Base-by-base conservation (phyloP, 2,329 filamentous ascomycete species). In the Phialophora verrucosa region DNA sequence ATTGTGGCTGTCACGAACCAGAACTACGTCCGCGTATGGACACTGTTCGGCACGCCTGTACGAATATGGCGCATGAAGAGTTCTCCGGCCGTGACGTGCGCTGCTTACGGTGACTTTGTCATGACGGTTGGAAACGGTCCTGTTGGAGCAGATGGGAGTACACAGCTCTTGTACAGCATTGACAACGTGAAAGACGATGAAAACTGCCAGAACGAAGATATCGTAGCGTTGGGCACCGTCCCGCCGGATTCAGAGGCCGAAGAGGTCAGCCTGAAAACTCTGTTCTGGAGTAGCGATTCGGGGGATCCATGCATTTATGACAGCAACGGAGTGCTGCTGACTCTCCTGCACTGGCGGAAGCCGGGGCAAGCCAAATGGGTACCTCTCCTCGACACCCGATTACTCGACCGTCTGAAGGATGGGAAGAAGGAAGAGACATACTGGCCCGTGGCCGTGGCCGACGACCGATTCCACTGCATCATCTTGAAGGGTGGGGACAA, bases 231-330 rank as follows among this genome's bases (percentile, higher is more conserved):
- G 3, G 88, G 92, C 0, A 69, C 65, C 12, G 51, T 65, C 25
- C 56, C 62, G 7, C 59, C 64, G 14, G 68, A 70, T 29, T 67
- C 66, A 17, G 62, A 70, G 11, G 67, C 68, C 2, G 87, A 90
- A 57, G 89, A 89, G 4, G 88, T 87, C 4, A 89, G 87, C 1
- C 80, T 98, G 27, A 89, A 89, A 74, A 93, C 87, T 65, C 90
- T 96, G 47, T 97, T 98, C 82, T 99, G 96, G 78, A 96, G 92
- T 14, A 96, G 92, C 14, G 91, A 96, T 74, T 87, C 86, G 66
- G 95, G 95, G n/a, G 93, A 99, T 74, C 95, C 95, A 6, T 97
- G 92, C 77, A 93, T 98, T 65, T 99, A 98, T 78, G 95, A 98
- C 78, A 92, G 91, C 4, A 92, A 91, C 1, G 95, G 96, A 49